phyloP scores from a whole-genome alignment of 495 filamentous ascomycete genomes.

The Aspergillus funiculosus region DNA sequence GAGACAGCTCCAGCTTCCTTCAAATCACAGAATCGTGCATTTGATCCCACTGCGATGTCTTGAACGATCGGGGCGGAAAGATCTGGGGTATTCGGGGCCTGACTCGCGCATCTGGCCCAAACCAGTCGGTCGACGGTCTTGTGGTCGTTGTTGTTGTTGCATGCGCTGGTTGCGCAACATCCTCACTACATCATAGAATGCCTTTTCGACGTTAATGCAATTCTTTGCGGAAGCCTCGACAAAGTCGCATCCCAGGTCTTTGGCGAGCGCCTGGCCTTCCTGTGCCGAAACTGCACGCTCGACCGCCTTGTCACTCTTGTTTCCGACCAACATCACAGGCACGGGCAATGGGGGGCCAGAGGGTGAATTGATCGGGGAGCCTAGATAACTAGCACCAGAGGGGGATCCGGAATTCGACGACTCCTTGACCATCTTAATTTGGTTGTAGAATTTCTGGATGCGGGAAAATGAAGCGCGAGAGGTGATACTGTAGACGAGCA shows the following conservation, averaged over 20 bases:
- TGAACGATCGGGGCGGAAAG: conserved; percentile 39
- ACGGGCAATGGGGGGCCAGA: conserved; percentile 58
- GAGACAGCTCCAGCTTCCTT: conserved; percentile 3
- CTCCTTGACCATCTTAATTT: conserved; percentile 96
- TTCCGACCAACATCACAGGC: conserved; percentile 96
- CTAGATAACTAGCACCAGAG: conserved; percentile 49
- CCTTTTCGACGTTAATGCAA: conserved; percentile 98
- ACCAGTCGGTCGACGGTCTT: conserved; percentile 39
- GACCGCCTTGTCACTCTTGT: conserved; percentile 94
- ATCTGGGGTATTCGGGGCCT: conserved; percentile 39
- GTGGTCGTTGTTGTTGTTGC: conserved; percentile 37
- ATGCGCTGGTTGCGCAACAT: conserved; percentile 79
- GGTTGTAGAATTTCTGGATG: conserved; percentile 91
- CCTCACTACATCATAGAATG: conserved; percentile 95
- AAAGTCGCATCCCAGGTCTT: conserved; percentile 92
- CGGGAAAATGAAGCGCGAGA: conserved; percentile 90
- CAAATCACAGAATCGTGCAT: conserved; percentile 40
- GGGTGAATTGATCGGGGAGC: conserved; percentile 64
- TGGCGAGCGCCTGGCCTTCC: conserved; percentile 86
- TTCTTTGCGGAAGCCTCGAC: conserved; percentile 99
- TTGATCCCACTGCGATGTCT: conserved; percentile 36
- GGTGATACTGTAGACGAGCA: conserved; percentile 96
- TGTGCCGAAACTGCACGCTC: conserved; percentile 96
- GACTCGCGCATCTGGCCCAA: conserved; percentile 36
- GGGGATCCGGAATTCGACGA: conserved; percentile 71